Conservation (phyloP, 768 basidiomycete genomes). For the Tremella mesenterica region DNA sequence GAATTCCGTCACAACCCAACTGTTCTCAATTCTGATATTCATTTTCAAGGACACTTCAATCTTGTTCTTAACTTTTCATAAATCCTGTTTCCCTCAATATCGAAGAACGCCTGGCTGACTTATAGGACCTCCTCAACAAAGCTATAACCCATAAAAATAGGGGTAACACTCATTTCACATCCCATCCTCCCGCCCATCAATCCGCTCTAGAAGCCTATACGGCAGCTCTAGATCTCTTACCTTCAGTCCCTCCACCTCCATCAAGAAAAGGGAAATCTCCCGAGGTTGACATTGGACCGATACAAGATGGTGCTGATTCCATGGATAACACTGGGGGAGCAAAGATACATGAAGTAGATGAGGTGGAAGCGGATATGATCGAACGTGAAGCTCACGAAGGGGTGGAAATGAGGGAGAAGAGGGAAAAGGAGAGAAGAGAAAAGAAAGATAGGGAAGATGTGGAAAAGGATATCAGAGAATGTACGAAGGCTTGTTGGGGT, state of each 20-base stretch:
- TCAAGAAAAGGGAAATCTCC: background rate
- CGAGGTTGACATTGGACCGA: constrained; percentile 40
- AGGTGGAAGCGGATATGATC: constrained; percentile 35
- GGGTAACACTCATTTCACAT: constrained; percentile 67
- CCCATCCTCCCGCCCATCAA: constrained; percentile 52
- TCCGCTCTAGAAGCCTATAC: constrained; percentile 65
- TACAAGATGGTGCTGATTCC: constrained; percentile 19
- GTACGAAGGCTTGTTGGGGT: constrained; percentile 66
- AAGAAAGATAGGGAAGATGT: constrained; percentile 39
- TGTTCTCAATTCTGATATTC: background rate
- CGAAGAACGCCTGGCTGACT: background rate
- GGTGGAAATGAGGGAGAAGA: too few relatives aligned
- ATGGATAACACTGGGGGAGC: too few relatives aligned
- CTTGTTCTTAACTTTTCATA: too few relatives aligned
- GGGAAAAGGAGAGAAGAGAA: background rate
- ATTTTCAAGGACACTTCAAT: too few relatives aligned
- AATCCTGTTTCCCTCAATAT: too few relatives aligned
- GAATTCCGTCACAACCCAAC: too few relatives aligned
- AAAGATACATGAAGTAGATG: constrained; percentile 39
- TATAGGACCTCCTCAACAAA: constrained; percentile 49
- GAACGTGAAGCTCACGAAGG: too few relatives aligned
- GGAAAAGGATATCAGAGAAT: constrained; percentile 52
- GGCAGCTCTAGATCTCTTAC: constrained; percentile 60
- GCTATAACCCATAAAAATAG: constrained; percentile 62
- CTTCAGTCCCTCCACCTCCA: constrained; percentile 33